Evolutionary conservation across 2,329 filamentous ascomycete species (phyloP).

Genomic region (Didymella keratinophila): DNA sequence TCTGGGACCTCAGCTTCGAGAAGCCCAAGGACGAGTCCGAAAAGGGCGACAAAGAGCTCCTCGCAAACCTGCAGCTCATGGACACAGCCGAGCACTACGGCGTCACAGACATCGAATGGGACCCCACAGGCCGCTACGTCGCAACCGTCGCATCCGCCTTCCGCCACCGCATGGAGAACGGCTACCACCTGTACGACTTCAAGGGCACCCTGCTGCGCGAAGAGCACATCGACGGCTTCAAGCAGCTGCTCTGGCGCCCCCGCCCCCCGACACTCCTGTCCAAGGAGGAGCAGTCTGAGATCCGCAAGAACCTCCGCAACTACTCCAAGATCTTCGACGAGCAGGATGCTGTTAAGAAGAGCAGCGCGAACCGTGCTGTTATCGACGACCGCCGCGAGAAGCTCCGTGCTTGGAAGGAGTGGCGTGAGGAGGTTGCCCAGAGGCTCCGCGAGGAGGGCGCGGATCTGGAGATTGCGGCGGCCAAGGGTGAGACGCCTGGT

Average conservation of each 20-base stretch:
- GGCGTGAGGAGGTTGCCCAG: constrained; percentile 75
- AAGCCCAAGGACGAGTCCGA: constrained; percentile 78
- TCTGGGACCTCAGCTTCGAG: constrained; percentile 97
- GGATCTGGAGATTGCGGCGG: constrained; percentile 63
- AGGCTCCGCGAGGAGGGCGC: constrained; percentile 69
- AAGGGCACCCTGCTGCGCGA: constrained; percentile 87
- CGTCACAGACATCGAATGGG: constrained; percentile 97
- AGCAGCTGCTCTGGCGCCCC: constrained; percentile 95
- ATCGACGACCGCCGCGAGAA: constrained; percentile 84
- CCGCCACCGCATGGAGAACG: constrained; percentile 99
- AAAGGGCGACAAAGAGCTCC: constrained; percentile 90
- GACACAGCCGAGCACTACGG: constrained; percentile 94
- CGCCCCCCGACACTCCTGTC: constrained; percentile 88
- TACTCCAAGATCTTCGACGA: constrained; percentile 96
- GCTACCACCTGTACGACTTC: constrained; percentile 98
- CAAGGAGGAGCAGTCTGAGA: constrained; percentile 96
- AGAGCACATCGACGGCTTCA: constrained; percentile 94
- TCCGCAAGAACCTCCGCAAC: constrained; percentile 97
- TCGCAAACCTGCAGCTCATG: constrained; percentile 94
- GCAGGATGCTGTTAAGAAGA: constrained; percentile 91
- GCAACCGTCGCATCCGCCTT: constrained; percentile 92
- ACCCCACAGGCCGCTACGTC: constrained; percentile 93
- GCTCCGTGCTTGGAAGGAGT: constrained; percentile 88
- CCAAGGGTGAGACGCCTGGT: constrained; percentile 52
- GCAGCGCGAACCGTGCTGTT: constrained; percentile 91